Percentiles rank a stretch among this genome's conserved stretches.
Evolutionary conservation across 768 basidiomycete genomes (phyloP).

Genomic region (Clathrus columnatus): DNA sequence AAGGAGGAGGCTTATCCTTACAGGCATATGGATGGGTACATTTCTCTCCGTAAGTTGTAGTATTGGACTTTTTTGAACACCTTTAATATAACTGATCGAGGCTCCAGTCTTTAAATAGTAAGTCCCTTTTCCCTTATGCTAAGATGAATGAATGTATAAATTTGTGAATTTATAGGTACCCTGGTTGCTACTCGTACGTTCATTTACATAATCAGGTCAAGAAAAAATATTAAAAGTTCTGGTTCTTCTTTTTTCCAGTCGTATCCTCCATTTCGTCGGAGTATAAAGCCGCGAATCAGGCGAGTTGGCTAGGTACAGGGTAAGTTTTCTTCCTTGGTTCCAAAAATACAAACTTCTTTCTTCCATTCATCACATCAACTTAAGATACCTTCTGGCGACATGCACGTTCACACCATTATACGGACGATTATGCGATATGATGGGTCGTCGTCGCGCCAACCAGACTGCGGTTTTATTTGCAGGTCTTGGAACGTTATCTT

Average conservation of each 20-base stretch:
- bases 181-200: conserved; percentile 67
- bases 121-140: conserved; percentile 16
- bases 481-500: conserved; percentile 52
- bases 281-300: conserved; percentile 67
- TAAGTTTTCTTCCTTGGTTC: conserved; percentile 23
- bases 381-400: conserved; percentile 65
- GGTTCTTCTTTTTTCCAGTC: conserved; percentile 34
- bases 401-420: conserved; percentile 81
- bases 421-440: conserved; percentile 67
- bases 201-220: conserved; percentile 4
- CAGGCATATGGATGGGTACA: conserved; percentile 62
- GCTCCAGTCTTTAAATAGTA: conserved; percentile 44
- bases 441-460: conserved; percentile 64
- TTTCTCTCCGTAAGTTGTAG: conserved; percentile 57
- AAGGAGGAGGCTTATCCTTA: conserved; percentile 55
- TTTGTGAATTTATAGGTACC: conserved; percentile 36
- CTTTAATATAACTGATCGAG: neutral
- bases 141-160: neutral
- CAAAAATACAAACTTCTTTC: neutral
- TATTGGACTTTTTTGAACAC: neutral
- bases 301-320: conserved; percentile 79
- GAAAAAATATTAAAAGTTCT: neutral
- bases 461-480: conserved; percentile 55
- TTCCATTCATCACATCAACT: neutral
- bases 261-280: conserved; percentile 73